Base-by-base conservation (phyloP, 805 yeast species). In the Starmerella floris region DNA sequence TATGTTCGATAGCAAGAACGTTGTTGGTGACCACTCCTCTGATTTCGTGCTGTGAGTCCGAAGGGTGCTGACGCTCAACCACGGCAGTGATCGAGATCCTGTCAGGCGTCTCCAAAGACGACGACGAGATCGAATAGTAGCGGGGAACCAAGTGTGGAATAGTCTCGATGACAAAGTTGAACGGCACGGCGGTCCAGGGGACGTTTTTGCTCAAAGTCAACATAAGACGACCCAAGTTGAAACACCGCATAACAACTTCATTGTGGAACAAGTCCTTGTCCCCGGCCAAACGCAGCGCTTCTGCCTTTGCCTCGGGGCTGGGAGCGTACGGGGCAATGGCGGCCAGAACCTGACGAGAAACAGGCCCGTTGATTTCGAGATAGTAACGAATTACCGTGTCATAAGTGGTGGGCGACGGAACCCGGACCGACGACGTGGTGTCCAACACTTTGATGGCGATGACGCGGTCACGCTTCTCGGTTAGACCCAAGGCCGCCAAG, bases 101-200 rank as follows among this genome's bases (percentile, higher is more conserved):
- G 40, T 77, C 70, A 59, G 83, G 83, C 56, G 83, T 91, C 43
- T 76, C 70, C 41, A 75, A 62, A 1, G 93, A 78, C 4, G 95
- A 83, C 1, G 96, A 87, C 2, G 96, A 87, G 52, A 88, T 88
- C 20, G 97, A 88, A 64, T 88, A 88, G 66, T 84, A 88, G 62
- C 98, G 87, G 33, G 96, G 95, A 61, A 81, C 93, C 56, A 91
- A 66, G 53, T 76, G 82, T 34, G 85, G 73, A 49, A 91, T 61
- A 25, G 79, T 71, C 66, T 88, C 98, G 53, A 87, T 67, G 31
- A 91, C 62, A 57, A 87, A 83, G 48, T 76, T 77, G 67, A 88
- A 80, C 26, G 97, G 95, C 37, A 88, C 81, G 15, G 62, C 55
- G 13, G 59, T 52, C 97, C 97, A 91, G n/a, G 73, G 61, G 23